Conservation (phyloP, 2,329 filamentous ascomycete genomes). For the Exophiala xenobiotica region DNA sequence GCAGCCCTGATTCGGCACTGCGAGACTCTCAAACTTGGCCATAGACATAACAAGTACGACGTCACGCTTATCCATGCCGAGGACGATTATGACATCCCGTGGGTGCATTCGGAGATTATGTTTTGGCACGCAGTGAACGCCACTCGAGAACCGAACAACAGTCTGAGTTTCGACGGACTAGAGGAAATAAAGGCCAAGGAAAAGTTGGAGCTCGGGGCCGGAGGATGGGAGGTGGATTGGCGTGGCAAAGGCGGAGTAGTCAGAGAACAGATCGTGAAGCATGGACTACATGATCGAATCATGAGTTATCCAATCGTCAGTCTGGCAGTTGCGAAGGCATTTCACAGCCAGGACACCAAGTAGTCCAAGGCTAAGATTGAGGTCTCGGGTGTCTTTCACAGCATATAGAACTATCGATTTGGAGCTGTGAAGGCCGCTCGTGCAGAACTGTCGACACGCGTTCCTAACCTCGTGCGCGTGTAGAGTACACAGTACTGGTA, state of each 20-base stretch:
- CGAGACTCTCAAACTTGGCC: slow-evolving; percentile 29
- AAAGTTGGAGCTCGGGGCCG: slow-evolving; percentile 47
- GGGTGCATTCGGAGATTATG: slow-evolving; percentile 47
- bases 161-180: slow-evolving; percentile 42
- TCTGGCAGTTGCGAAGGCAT: slow-evolving; percentile 51
- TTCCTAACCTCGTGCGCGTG: too few species aligned
- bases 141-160: slow-evolving; percentile 39
- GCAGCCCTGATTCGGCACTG: slow-evolving; percentile 44
- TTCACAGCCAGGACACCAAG: slow-evolving; percentile 34
- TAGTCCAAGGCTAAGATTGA: too few species aligned
- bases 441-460: too few species aligned
- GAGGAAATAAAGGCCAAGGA: slow-evolving; percentile 44
- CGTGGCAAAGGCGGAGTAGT: slow-evolving; percentile 47
- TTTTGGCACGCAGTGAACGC: slow-evolving; percentile 59
- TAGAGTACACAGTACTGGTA: too few species aligned
- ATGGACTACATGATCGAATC: slow-evolving; percentile 57
- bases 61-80: slow-evolving; percentile 39
- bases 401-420: too few species aligned
- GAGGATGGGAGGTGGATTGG: slow-evolving; percentile 53
- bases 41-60: slow-evolving; percentile 30
- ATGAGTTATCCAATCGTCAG: slow-evolving; percentile 59
- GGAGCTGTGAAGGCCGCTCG: too few species aligned
- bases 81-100: slow-evolving; percentile 34
- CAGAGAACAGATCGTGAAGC: slow-evolving; percentile 56
- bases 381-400: too few species aligned